Base-by-base conservation (phyloP, 805 yeast species). In the Lipomyces spencermartinsiae region DNA sequence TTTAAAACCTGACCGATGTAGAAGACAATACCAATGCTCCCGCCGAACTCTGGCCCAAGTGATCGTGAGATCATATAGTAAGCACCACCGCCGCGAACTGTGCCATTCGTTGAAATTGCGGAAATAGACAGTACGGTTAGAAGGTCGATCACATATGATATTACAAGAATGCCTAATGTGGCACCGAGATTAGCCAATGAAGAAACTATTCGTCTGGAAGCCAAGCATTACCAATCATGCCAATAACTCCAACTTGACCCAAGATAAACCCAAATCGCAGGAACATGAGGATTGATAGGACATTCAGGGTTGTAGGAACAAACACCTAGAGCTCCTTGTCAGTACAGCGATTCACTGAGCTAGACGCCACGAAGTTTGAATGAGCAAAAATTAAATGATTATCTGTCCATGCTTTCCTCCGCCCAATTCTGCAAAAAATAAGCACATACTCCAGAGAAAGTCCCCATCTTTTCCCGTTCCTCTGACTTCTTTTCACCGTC, bases 31-130 rank as follows among this genome's bases (percentile, higher is more conserved):
- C 99, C 99, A 71, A 95, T 94, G 3, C 97, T 90, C 2, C 99
- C 99, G 34, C 99, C 99, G 79, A 95, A 95, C 77, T 95, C 99
- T 2, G 98, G 97, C 0, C 99, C 99, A 69, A 95, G 81, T 43
- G 97, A 89, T 73, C 99, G 84, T 43, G 97, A 90, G 68, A 95
- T 92, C 98, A 95, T 95, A 75, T 93, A 95, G 77, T 95, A 95
- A 0, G 98, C 98, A 59, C 99, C 99, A 16, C 99, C 99, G 14
- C 98, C 98, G 73, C 93, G 86, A 1, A 95, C 98, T 0, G 97
- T 92, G 29, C 99, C 99, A 76, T 95, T 95, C 1, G 99, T 95
- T 1, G 98, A 92, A 69, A 95, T 95, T 0, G 99, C 99, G 64
- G 97, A 91, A 67, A 95, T 88, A 25, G 97, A 91, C 72, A 95